Base-by-base conservation (phyloP, 306 rosid species). In the Cyamopsis tetragonoloba region DNA sequence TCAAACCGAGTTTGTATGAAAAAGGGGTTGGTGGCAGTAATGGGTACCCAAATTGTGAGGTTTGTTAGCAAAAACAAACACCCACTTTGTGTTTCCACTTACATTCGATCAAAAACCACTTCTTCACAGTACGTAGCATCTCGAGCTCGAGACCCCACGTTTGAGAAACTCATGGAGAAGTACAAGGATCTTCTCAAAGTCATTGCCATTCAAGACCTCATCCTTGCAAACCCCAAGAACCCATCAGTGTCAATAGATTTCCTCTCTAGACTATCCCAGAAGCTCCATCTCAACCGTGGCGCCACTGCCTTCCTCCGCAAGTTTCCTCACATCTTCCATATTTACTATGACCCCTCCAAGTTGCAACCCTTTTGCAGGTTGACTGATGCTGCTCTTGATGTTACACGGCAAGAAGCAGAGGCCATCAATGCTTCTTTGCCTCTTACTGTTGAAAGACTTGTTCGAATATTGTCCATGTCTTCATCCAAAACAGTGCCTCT, bases 101-200 rank as follows among this genome's bases (percentile, higher is more conserved):
- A 17, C 50, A 37, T 79, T 62, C 77, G 99, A 66, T 82, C 62
- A 14, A 88, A 93, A 77, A 82, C 85, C 1, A 90, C 90, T 0
- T 88, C 96, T 68, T 38, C 88, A 2, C 88, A 88, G 58, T 89
- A 75, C 13, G 96, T 93, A 18, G 85, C 85, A 49, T 56, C 88
- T 3, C 83, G 99, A 82, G 81, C 86, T 24, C 79, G 97, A 82
- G 97, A 93, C 71, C 82, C 96, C n/a, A 88, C 91, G 0, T 90
- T 93, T 65, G 99, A 93, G 83, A 93, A 93, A 78, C 43, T 88
- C 7, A 93, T 93, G 99, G 91, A 93, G 6, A 88, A 80, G 58
- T 88, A 88, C 82, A 93, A 90, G 37, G 61, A 80, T 76, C 85
- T 93, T 72, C 72, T 90, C 66, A 93, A 93, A 80, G 97, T 90